Evolutionary conservation across 768 basidiomycete genomes (phyloP).

Genomic region (Tulasnella sp.): DNA sequence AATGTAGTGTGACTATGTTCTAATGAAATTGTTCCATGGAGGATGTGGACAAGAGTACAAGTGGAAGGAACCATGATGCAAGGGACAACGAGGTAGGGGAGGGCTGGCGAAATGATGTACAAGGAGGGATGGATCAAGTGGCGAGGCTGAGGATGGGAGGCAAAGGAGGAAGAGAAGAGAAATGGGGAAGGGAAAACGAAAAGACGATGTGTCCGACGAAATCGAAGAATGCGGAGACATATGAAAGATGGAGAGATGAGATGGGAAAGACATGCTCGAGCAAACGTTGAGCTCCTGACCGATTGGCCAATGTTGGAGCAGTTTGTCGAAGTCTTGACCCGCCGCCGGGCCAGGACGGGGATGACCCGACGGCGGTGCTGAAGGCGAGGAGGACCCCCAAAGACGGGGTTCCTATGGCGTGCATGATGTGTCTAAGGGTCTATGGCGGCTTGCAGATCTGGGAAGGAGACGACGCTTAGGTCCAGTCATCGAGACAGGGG

Average conservation of each 20-base stretch:
- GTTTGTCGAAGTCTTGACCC: neutral
- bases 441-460: neutral
- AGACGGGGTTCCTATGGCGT: neutral
- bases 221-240: neutral
- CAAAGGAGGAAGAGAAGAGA: neutral
- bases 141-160: neutral
- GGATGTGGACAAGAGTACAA: neutral
- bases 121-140: neutral
- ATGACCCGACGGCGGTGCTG: neutral
- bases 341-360: neutral
- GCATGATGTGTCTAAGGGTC: neutral
- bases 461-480: neutral
- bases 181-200: neutral
- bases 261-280: neutral
- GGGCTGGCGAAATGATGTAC: neutral
- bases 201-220: neutral
- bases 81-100: neutral
- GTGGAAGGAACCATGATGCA: neutral
- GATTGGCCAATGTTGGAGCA: neutral
- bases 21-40: slow-evolving; percentile 1
- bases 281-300: neutral
- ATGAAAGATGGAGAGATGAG: neutral
- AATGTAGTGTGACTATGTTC: neutral
- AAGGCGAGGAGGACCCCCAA: neutral
- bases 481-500: neutral